These are phyloP conservation scores for Lablab purpureus DNA, from an alignment of 306 rosid species.

Conservation along the genomic window DNA sequence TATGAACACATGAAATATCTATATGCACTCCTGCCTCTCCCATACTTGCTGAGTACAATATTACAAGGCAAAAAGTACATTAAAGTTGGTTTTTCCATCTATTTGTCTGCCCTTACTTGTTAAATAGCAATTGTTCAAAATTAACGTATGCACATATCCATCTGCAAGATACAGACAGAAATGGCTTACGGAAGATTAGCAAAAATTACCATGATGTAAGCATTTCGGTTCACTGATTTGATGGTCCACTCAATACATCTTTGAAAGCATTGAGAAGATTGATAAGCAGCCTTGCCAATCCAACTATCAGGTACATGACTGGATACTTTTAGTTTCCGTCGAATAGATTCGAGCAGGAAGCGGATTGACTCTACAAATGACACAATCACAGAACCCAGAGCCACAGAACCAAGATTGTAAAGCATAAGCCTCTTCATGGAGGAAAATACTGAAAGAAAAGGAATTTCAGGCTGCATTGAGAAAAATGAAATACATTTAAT, in stretches of 20 bases:
- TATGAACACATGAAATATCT: not conserved
- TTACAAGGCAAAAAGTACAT: not conserved
- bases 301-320: constrained; percentile 64
- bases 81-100: not conserved
- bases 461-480: constrained; percentile 84
- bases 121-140: constrained; percentile 13
- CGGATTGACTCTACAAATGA: constrained; percentile 91
- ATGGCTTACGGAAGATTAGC: constrained; percentile 31
- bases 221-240: constrained; percentile 93
- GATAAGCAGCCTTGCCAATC: constrained; percentile 68
- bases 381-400: constrained; percentile 87
- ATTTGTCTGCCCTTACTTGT: constrained; percentile 23
- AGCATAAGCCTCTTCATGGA: constrained; percentile 80
- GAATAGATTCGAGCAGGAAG: constrained; percentile 85
- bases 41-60: constrained; percentile 3
- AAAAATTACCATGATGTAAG: constrained; percentile 85
- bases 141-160: constrained; percentile 6
- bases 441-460: constrained; percentile 86
- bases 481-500: constrained; percentile 36
- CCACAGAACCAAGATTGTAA: constrained; percentile 91
- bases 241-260: constrained; percentile 84
- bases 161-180: constrained; percentile 23
- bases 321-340: constrained; percentile 78
- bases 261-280: constrained; percentile 61
- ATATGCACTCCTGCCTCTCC: not conserved